Evolutionary conservation across 345 rosid species (phyloP).

Genomic region (Syzygium aqueum): DNA sequence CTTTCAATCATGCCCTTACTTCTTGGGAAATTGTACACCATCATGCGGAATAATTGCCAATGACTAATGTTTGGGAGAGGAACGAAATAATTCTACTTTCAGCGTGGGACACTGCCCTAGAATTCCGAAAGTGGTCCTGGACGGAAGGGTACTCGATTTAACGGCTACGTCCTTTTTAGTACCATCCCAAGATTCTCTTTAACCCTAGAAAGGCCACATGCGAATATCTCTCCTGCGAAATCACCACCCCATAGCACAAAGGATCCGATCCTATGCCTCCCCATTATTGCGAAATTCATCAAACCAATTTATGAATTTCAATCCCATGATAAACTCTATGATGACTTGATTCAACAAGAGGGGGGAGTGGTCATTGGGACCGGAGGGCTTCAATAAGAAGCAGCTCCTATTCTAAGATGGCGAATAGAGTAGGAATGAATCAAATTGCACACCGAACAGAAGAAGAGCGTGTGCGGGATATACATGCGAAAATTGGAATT

Average conservation of each 20-base stretch:
- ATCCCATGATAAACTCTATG: too few species aligned
- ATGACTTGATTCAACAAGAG: too few species aligned
- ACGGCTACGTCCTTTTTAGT: not conserved
- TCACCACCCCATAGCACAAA: not conserved
- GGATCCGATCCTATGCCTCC: not conserved
- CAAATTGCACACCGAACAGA: too few species aligned
- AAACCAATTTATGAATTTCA: too few species aligned
- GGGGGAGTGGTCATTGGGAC: too few species aligned
- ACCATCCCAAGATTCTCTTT: not conserved
- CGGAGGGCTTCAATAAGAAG: too few species aligned
- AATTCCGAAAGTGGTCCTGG: not conserved
- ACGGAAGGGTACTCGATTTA: not conserved
- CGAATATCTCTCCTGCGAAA: not conserved
- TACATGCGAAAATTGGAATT: too few species aligned
- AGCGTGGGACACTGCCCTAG: not conserved
- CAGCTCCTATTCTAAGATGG: too few species aligned
- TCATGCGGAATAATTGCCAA: not conserved
- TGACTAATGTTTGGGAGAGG: not conserved
- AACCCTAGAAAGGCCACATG: not conserved
- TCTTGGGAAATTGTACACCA: not conserved
- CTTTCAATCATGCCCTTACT: not conserved
- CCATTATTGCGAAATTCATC: not conserved
- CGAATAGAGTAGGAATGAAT: too few species aligned
- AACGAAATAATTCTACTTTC: not conserved
- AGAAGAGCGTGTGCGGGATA: too few species aligned